phyloP scores from a whole-genome alignment of 1,139 yeast genomes.

The Entelexis sorbosivorans region DNA sequence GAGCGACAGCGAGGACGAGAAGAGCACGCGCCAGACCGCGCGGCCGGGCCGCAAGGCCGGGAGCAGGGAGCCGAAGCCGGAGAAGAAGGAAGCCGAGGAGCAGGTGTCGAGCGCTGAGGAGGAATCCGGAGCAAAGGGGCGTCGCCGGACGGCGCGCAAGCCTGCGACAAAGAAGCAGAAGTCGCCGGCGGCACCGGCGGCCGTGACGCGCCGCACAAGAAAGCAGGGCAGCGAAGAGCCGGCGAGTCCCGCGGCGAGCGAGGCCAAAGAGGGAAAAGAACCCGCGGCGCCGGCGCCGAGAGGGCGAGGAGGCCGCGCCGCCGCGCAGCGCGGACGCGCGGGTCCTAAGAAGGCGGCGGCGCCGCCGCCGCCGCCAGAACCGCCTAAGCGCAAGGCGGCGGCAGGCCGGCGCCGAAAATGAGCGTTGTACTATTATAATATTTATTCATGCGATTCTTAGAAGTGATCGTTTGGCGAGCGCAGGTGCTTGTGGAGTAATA shows the following conservation, averaged over 20 bases:
- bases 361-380: neutral
- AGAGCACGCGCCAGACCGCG: neutral
- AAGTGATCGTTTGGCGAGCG: too few species aligned
- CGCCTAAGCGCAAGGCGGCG: neutral
- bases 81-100: neutral
- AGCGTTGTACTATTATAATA: neutral
- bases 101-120: neutral
- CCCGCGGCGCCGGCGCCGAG: neutral
- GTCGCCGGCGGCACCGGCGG: neutral
- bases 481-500: too few species aligned
- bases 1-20: neutral
- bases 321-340: neutral
- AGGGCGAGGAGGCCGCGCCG: neutral
- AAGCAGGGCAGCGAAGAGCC: slow-evolving; percentile 3
- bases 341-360: neutral
- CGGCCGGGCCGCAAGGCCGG: neutral
- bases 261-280: neutral
- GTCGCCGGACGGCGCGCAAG: neutral
- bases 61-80: neutral
- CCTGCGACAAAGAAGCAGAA: neutral
- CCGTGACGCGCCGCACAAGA: neutral
- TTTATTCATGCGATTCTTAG: neutral
- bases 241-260: neutral
- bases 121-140: neutral
- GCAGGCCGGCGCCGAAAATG: neutral